A percentile compares a stretch with the other conserved stretches of the same genome.
phyloP scores from a whole-genome alignment of 192 early-diverging fungal species.

The Phycomyces nitens region DNA sequence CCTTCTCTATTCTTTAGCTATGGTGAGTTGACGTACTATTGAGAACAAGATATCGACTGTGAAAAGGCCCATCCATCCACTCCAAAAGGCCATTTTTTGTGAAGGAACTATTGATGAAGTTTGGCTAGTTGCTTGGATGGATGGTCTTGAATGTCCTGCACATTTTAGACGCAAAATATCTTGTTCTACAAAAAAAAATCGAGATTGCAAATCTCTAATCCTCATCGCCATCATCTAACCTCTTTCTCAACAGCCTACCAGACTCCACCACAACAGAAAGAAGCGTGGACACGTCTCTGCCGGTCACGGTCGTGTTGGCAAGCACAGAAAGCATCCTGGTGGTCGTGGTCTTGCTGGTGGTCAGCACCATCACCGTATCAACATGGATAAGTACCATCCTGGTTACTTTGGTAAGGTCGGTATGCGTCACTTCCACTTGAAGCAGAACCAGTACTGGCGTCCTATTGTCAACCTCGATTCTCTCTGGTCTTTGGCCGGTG shows the following conservation, averaged over 20 bases:
- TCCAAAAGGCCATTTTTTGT: too few relatives aligned
- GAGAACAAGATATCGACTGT: neutral
- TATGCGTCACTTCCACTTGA: conserved; percentile 99
- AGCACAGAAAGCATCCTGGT: conserved; percentile 99
- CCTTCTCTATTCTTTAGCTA: neutral
- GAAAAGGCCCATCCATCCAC: neutral
- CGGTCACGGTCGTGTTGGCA: conserved; percentile 99
- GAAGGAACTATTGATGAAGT: too few relatives aligned
- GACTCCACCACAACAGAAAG: conserved; percentile 89
- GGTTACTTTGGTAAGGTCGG: conserved; percentile 99
- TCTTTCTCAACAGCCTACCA: conserved; percentile 62
- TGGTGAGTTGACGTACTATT: conserved; percentile 5
- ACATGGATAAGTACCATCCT: conserved; percentile 99
- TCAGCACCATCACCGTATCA: conserved; percentile 99
- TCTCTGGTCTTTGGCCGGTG: conserved; percentile 87
- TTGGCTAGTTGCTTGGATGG: too few relatives aligned
- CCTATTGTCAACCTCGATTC: conserved; percentile 92
- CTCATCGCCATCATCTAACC: too few relatives aligned
- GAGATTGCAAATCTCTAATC: too few relatives aligned
- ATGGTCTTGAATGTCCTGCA: too few relatives aligned
- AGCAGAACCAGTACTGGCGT: conserved; percentile 81
- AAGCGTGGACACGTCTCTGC: conserved; percentile 99
- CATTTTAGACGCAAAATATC: too few relatives aligned
- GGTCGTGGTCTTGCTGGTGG: conserved; percentile 99
- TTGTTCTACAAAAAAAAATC: too few relatives aligned